Conservation (phyloP, 345 rosid genomes). For the Corchorus capsularis region DNA sequence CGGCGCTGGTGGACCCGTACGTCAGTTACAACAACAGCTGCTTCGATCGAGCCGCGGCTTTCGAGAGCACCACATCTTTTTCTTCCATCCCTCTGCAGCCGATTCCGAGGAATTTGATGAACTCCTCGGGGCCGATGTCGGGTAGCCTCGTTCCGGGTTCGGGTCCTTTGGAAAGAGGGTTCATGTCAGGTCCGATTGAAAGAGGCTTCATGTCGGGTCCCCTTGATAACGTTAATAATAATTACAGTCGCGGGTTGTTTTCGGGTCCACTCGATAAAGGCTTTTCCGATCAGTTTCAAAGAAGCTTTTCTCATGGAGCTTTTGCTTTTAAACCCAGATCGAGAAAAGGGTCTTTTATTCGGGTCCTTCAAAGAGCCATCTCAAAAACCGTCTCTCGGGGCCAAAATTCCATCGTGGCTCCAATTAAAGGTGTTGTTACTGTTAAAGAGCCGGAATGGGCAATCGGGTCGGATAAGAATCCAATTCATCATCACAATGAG, state of each 20-base stretch:
- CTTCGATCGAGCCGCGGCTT: constrained; percentile 80
- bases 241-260: constrained; percentile 41
- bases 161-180: constrained; percentile 73
- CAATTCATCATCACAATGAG: constrained; percentile 45
- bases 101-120: constrained; percentile 56
- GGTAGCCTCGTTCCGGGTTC: constrained; percentile 69
- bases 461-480: constrained; percentile 51
- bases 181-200: constrained; percentile 86
- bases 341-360: constrained; percentile 58
- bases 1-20: constrained; percentile 72
- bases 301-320: constrained; percentile 86
- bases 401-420: constrained; percentile 80
- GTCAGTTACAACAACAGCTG: constrained; percentile 37
- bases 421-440: constrained; percentile 54
- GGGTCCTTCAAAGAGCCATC: constrained; percentile 69
- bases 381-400: constrained; percentile 69
- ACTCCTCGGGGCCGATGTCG: constrained; percentile 35
- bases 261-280: constrained; percentile 63
- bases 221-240: constrained; percentile 38
- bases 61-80: constrained; percentile 89
- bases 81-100: constrained; percentile 90
- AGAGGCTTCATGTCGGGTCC: constrained; percentile 94
- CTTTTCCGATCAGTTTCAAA: constrained; percentile 55
- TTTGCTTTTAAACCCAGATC: constrained; percentile 55
- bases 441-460: constrained; percentile 78